A percentile compares a stretch with the other conserved stretches of the same genome.
Conservation (phyloP, 148 eudicot genomes). For the Chenopodium suecicum region DNA sequence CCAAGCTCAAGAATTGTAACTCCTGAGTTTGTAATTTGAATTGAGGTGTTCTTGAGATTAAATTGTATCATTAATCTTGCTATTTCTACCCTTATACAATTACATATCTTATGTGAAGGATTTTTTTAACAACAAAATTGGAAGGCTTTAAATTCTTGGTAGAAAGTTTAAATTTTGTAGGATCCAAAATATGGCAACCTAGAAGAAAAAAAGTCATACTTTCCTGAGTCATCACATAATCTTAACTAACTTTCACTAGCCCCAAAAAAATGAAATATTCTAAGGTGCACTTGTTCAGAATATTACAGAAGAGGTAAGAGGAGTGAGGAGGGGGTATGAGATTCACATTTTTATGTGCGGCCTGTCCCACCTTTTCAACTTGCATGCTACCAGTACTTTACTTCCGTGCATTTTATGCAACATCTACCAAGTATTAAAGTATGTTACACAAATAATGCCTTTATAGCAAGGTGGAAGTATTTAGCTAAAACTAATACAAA, state of each 20-base stretch:
- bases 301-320: background rate
- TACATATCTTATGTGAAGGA: background rate
- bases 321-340: slow-evolving; percentile 8
- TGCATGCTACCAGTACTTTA: background rate
- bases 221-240: background rate
- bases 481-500: no score
- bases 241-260: slow-evolving; percentile 19
- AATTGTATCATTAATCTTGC: no score
- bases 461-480: no score
- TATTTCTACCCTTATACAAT: no score
- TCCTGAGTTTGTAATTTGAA: no score
- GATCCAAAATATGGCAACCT: background rate
- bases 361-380: slow-evolving; percentile 11
- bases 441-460: no score
- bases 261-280: slow-evolving; percentile 16
- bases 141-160: background rate
- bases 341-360: slow-evolving; percentile 15
- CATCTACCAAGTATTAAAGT: no score
- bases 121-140: background rate
- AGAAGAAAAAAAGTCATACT: background rate
- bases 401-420: background rate
- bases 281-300: slow-evolving; percentile 27
- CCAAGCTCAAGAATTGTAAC: no score
- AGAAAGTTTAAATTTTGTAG: background rate
- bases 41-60: no score